phyloP scores from a whole-genome alignment of 305 asterid species.

The Fraxinus angustifolia region DNA sequence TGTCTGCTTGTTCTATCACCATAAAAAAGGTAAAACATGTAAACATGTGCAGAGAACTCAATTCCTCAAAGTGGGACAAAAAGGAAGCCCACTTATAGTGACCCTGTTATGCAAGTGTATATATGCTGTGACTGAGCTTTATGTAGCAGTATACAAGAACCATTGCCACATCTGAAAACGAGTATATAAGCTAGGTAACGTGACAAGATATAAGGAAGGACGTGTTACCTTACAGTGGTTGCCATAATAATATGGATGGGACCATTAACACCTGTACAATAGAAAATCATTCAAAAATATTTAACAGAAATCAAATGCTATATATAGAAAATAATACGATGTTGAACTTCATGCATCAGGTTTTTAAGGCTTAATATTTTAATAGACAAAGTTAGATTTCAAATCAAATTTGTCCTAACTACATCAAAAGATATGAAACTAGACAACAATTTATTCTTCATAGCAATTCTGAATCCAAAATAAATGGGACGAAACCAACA shows the following conservation, averaged over 20 bases:
- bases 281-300: not conserved
- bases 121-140: not conserved
- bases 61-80: not conserved
- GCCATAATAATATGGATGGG: conserved; percentile 43
- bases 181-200: not conserved
- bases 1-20: not conserved
- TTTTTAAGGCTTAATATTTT: not conserved
- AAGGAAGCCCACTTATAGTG: not conserved
- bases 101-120: not conserved
- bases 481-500: not conserved
- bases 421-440: not conserved
- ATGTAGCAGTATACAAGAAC: not conserved
- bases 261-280: conserved; percentile 44
- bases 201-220: conserved; percentile 1
- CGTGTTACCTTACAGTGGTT: conserved; percentile 32
- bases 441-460: not conserved
- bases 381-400: not conserved
- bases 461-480: not conserved
- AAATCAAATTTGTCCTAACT: not conserved
- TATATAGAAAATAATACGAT: not conserved
- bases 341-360: not conserved
- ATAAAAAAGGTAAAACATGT: not conserved
- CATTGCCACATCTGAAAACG: not conserved
- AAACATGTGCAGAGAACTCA: not conserved
- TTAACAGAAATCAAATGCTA: not conserved